phyloP scores from a whole-genome alignment of 352 stramenopile species.

The Phytopythium litorale region DNA sequence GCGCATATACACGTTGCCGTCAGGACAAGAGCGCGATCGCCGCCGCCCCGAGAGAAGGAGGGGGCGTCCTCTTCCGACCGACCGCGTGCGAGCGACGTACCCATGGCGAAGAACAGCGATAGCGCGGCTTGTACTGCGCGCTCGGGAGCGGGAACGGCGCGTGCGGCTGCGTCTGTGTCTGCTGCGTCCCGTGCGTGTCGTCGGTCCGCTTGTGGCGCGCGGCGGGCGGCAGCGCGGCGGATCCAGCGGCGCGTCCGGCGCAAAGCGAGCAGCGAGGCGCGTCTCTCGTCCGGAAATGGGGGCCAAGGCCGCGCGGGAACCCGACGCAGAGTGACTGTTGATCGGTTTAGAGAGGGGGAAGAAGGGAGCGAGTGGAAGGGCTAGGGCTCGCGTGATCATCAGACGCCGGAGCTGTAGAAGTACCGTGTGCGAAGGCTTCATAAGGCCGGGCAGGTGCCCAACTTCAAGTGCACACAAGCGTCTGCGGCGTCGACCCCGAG shows the following conservation, averaged over 20 bases:
- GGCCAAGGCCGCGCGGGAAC: not conserved
- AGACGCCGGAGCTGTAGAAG: not conserved
- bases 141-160: not conserved
- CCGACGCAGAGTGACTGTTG: not conserved
- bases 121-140: not conserved
- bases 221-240: not conserved
- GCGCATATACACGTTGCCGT: not conserved
- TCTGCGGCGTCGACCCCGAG: not conserved
- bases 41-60: not conserved
- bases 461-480: conserved; percentile 7
- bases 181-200: not conserved
- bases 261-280: not conserved
- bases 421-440: not conserved
- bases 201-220: not conserved
- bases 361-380: not conserved
- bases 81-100: not conserved
- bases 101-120: not conserved
- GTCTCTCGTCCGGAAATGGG: conserved; percentile 8
- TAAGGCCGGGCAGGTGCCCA: not conserved
- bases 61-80: not conserved
- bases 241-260: not conserved
- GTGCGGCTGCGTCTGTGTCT: not conserved
- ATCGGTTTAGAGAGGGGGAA: conserved; percentile 3
- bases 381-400: not conserved
- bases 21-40: not conserved